Conservation (phyloP, 176 grass and related monocot species). For the Tillandsia fasciculata region DNA sequence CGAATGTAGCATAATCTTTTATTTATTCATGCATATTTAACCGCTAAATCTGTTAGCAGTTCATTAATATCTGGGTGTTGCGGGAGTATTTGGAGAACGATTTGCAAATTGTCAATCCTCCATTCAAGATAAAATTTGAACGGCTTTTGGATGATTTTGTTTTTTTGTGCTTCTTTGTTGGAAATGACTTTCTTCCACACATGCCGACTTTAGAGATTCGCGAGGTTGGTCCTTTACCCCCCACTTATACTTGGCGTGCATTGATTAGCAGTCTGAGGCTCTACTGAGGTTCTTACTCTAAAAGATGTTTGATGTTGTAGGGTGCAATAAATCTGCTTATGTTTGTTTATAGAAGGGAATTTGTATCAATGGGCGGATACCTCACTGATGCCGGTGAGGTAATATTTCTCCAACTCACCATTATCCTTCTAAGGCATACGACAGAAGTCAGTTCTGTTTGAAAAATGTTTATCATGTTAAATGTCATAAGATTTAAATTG, state of each 20-base stretch:
- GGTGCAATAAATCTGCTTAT: conserved; percentile 92
- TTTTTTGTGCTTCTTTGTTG: conserved; percentile 98
- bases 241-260: too few relatives aligned
- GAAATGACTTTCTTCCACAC: conserved; percentile 95
- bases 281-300: not conserved
- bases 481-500: too few relatives aligned
- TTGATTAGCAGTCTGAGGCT: not conserved
- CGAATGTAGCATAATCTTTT: conserved; percentile 7
- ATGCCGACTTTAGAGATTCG: conserved; percentile 98
- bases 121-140: conserved; percentile 91
- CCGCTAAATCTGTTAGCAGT: conserved; percentile 43
- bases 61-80: conserved; percentile 92
- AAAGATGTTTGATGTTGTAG: conserved; percentile 38
- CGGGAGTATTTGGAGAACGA: conserved; percentile 92
- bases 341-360: conserved; percentile 80
- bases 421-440: conserved; percentile 3
- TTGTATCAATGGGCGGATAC: conserved; percentile 81
- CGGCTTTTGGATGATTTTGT: conserved; percentile 96
- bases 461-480: not conserved
- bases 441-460: not conserved
- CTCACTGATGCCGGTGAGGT: conserved; percentile 90
- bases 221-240: conserved; percentile 52
- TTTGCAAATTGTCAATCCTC: conserved; percentile 75
- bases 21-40: conserved; percentile 15
- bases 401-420: conserved; percentile 28